Percentiles rank a stretch among this genome's conserved stretches.
These are phyloP conservation scores for Leccinum subrobustum DNA, from an alignment of 1,284 basidiomycete genomes.

Conservation along the genomic window DNA sequence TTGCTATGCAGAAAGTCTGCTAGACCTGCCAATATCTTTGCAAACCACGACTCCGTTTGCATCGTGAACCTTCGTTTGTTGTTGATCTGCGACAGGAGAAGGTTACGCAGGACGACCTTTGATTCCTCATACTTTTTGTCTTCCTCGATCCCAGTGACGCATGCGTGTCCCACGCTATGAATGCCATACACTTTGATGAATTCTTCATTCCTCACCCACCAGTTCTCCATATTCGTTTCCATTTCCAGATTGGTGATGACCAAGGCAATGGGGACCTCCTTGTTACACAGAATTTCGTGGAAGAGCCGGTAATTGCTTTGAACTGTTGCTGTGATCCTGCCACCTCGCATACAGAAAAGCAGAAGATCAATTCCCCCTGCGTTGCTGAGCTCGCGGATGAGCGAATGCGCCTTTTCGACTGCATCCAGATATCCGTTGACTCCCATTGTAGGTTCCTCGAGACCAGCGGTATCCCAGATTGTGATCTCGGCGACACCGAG, in stretches of 20 bases:
- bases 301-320: conserved; percentile 40
- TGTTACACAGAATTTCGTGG: conserved; percentile 34
- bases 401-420: conserved; percentile 34
- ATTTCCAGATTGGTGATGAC: conserved; percentile 41
- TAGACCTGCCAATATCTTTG: conserved; percentile 24
- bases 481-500: conserved; percentile 10
- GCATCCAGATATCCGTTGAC: conserved; percentile 32
- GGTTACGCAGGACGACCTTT: conserved; percentile 12
- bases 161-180: conserved; percentile 34
- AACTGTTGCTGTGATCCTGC: conserved; percentile 35
- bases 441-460: conserved; percentile 37
- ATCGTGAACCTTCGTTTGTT: conserved; percentile 22
- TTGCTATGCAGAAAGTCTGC: conserved; percentile 19
- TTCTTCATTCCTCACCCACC: conserved; percentile 38
- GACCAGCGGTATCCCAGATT: conserved; percentile 42
- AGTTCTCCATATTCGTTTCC: conserved; percentile 37
- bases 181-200: conserved; percentile 35
- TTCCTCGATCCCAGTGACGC: conserved; percentile 38
- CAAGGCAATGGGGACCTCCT: conserved; percentile 37
- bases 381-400: conserved; percentile 32
- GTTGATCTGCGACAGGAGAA: conserved; percentile 19
- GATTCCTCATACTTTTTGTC: conserved; percentile 29
- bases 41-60: conserved; percentile 27
- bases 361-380: conserved; percentile 37
- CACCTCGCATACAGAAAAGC: conserved; percentile 39